Evolutionary conservation across 192 early-diverging fungal genomes (phyloP).

Genomic region (Podila epigama): DNA sequence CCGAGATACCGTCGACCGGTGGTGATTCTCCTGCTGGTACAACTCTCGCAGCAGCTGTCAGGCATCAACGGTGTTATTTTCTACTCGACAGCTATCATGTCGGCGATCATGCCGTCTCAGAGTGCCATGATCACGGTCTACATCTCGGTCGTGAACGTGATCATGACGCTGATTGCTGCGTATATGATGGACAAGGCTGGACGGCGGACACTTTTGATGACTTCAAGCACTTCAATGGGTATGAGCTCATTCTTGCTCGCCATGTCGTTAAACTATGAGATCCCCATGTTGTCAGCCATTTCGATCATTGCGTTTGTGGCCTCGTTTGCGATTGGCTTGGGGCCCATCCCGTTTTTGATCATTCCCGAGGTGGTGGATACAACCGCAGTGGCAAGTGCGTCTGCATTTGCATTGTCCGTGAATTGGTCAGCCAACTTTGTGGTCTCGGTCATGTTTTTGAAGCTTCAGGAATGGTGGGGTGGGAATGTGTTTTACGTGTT

Average conservation of each 20-base stretch:
- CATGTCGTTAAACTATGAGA: constrained; percentile 60
- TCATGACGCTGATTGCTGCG: constrained; percentile 78
- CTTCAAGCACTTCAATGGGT: constrained; percentile 67
- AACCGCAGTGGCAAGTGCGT: constrained; percentile 67
- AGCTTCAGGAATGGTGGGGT: constrained; percentile 56
- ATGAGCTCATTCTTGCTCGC: constrained; percentile 64
- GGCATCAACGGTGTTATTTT: constrained; percentile 92
- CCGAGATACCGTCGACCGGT: constrained; percentile 69
- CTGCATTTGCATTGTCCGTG: constrained; percentile 65
- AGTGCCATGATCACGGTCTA: constrained; percentile 78
- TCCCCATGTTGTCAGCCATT: constrained; percentile 65
- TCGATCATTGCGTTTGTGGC: constrained; percentile 80
- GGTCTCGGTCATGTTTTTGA: constrained; percentile 69
- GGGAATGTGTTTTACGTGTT: constrained; percentile 75
- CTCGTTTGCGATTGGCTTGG: constrained; percentile 78
- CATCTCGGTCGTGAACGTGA: constrained; percentile 76
- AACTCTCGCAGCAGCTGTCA: constrained; percentile 86
- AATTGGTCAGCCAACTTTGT: constrained; percentile 75
- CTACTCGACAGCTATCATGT: constrained; percentile 82
- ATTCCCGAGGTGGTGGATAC: constrained; percentile 81
- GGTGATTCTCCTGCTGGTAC: constrained; percentile 69
- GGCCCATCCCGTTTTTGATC: constrained; percentile 86
- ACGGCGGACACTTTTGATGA: constrained; percentile 73
- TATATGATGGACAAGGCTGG: constrained; percentile 78
- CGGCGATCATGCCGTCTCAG: constrained; percentile 64